Evolutionary conservation across 163 green algal genomes (phyloP), one percentile per base, ranked within the genome.

Genomic region (Chlorella variabilis): DNA sequence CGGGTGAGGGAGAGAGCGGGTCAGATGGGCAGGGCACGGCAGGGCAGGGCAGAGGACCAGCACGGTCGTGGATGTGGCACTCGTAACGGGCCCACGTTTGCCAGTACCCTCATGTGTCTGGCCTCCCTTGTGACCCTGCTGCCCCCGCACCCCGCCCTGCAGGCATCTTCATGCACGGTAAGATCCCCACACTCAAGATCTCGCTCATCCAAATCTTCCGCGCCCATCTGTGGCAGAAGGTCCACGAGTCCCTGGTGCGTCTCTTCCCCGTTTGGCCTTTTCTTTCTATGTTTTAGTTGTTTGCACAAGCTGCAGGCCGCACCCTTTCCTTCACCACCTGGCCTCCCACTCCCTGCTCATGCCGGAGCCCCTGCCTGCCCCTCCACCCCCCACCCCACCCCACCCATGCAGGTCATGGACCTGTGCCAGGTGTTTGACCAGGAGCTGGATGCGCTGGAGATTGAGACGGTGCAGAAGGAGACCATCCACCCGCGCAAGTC

Each of bases 381-480:
- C 59, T 67, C 59, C 59, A 39, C 7, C 25, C 4, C 54, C 5
- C 34, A 20, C 75, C n/a, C n/a, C n/a, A n/a, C 31, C 39, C 18
- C 33, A 11, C 75, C 27, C 63, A 33, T 20, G 9, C 74, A 71
- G 63, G 58, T 85, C 6, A 80, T 80, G 65, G 76, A 86, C 75
- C 51, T 80, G 84, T 91, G 86, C 81, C 91, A 97, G 85, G 94
- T 97, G 48, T 94, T 97, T 79, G 93, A 98, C 84, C 94, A 99
- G 88, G 96, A 99, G 91, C 91, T 99, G 85, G 97, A 99, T 83
- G 96, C 97, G 54, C 93, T 99, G 79, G 97, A 99, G 93, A 99
- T 99, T 73, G 97, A 99, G 93, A 99, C 97, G 36, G 97, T 99
- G 82, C 97, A 99, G 91, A 99, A 99, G 93, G 97, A 99, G 92